Evolutionary conservation across 805 yeast genomes (phyloP), one percentile per base, ranked within the genome.

Genomic region (Teunomyces atbi): DNA sequence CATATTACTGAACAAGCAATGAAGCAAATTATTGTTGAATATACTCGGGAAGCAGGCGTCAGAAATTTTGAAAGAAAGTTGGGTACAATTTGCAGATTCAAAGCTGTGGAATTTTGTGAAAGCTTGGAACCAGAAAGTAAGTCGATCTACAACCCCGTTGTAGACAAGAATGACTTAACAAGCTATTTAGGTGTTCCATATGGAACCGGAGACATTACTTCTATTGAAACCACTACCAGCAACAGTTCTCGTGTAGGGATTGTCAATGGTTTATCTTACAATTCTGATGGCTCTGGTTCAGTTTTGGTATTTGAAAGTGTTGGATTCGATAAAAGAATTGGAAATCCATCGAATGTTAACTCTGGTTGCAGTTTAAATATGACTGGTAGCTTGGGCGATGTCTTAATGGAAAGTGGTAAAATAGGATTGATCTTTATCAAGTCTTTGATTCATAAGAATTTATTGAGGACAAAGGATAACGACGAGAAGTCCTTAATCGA

Each of bases 11-110:
- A 78, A 18, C 73, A 73, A 0, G 83, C 85, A 1, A 73, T 89
- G 72, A 66, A 77, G 55, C 75, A 76, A 41, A 68, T 89, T 41
- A 84, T 89, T 20, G 69, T 81, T 2, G 78, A 77, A 51, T 89
- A 89, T 60, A 86, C 96, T 0, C 72, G 91, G 45, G 97, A 89
- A 62, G 81, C 96, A 0, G 97, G 97, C 3, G 95, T 89, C 15
- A 76, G 97, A 55, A 82, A 79, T 48, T 71, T 90, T 49, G 96
- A 89, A 57, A 74, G 96, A 37, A 74, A 77, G 46, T 71, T 90
- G 44, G 90, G 90, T 0, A 74, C 88, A 0, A 73, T 90, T 23
- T 89, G 96, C 57, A 77, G 97, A 44, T 83, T 80, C 49, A 86
- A 86, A 58, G 95, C 96, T 0, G 89, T 88, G 38, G 90, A 86